Conservation (phyloP, 2,329 filamentous ascomycete species). For the Metarhizium robertsii region DNA sequence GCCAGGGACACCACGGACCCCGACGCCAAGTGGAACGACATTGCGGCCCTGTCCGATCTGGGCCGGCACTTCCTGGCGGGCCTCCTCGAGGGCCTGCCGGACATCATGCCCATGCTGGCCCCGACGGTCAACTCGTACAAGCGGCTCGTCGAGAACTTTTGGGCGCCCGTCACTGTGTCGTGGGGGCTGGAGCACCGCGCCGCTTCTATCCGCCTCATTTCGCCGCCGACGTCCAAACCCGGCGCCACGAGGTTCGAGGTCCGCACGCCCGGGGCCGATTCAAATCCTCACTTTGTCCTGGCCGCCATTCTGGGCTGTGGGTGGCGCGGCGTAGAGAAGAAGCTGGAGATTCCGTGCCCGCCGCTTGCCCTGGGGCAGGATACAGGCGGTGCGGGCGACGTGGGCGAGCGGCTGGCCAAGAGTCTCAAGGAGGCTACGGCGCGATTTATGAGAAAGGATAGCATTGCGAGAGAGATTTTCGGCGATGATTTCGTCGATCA, state of each 20-base stretch:
- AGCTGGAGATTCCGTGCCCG: constrained; percentile 70
- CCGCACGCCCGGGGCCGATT: constrained; percentile 86
- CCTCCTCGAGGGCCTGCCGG: constrained; percentile 76
- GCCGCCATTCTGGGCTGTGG: constrained; percentile 80
- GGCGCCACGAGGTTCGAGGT: constrained; percentile 89
- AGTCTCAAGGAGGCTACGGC: constrained; percentile 75
- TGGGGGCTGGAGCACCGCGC: constrained; percentile 96
- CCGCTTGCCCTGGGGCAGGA: constrained; percentile 80
- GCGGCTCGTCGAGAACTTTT: constrained; percentile 95
- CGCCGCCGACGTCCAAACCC: constrained; percentile 74
- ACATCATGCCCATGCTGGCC: constrained; percentile 91
- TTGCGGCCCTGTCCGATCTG: constrained; percentile 73
- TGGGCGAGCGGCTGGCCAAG: constrained; percentile 72
- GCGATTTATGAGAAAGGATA: constrained; percentile 66
- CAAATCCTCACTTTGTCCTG: constrained; percentile 81
- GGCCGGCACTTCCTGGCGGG: constrained; percentile 92
- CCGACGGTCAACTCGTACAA: constrained; percentile 98
- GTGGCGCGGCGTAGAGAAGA: constrained; percentile 88
- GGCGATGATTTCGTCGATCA: constrained; percentile 95
- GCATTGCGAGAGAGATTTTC: constrained; percentile 87
- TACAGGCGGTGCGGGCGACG: constrained; percentile 61
- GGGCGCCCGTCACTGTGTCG: constrained; percentile 94
- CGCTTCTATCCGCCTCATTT: constrained; percentile 81
- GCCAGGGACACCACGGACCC: constrained; percentile 63
- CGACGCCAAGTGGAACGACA: constrained; percentile 62